These are phyloP conservation scores for Sesbania bispinosa DNA, from an alignment of 306 rosid species.

Conservation along the genomic window DNA sequence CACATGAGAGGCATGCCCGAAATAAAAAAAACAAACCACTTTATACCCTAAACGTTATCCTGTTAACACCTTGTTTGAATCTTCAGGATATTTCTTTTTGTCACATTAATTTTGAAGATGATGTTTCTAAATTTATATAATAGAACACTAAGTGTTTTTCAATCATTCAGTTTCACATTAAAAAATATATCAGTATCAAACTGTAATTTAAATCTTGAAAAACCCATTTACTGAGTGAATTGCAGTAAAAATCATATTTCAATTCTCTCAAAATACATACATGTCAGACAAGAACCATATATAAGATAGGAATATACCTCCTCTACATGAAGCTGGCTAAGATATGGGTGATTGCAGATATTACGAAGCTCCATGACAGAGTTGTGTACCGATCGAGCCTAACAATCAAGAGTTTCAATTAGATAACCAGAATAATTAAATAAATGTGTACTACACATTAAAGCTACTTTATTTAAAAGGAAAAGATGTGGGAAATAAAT, in stretches of 20 bases:
- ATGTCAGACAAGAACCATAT: constrained; percentile 14
- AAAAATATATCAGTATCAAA: not conserved
- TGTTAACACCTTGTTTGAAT: not conserved
- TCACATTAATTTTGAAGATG: not conserved
- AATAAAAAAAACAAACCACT: constrained; percentile 4
- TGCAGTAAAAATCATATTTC: not conserved
- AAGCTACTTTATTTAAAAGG: constrained; percentile 2
- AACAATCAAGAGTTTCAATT: constrained; percentile 29
- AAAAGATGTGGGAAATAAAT: not conserved
- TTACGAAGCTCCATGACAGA: constrained; percentile 99
- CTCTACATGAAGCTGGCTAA: constrained; percentile 95
- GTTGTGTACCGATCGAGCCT: constrained; percentile 96
- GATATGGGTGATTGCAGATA: constrained; percentile 98
- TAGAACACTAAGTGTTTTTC: not conserved
- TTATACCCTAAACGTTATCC: not conserved
- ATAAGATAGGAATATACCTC: constrained; percentile 59
- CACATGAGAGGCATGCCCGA: not conserved
- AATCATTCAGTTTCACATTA: not conserved
- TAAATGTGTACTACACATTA: not conserved
- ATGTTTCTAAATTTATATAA: not conserved
- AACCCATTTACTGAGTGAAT: not conserved
- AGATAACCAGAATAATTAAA: constrained; percentile 26
- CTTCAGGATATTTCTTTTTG: not conserved
- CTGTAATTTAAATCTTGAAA: not conserved
- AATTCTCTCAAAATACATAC: constrained; percentile 18